These are phyloP conservation scores for Colletotrichum tamarilloi DNA, from an alignment of 2,329 filamentous ascomycete species.

Conservation along the genomic window DNA sequence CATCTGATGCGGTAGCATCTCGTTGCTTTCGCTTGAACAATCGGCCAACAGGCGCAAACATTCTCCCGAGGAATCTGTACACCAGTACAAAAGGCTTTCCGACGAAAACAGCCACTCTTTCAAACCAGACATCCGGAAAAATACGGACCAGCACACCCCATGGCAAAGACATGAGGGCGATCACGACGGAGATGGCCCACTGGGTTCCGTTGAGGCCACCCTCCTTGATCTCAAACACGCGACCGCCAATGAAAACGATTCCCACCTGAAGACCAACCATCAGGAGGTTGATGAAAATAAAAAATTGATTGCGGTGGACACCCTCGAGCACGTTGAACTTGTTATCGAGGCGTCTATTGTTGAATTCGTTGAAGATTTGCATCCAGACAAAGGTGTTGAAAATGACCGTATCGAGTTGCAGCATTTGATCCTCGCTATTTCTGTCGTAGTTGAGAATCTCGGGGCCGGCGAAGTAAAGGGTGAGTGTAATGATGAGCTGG, in stretches of 20 bases:
- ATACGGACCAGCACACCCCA: slow-evolving; percentile 60
- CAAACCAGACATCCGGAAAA: slow-evolving; percentile 56
- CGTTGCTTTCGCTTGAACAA: slow-evolving; percentile 16
- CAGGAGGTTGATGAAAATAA: slow-evolving; percentile 65
- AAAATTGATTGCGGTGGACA: slow-evolving; percentile 66
- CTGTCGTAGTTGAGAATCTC: slow-evolving; percentile 14
- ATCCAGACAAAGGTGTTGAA: slow-evolving; percentile 93
- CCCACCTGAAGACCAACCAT: slow-evolving; percentile 68
- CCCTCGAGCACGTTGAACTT: slow-evolving; percentile 71
- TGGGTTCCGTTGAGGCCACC: slow-evolving; percentile 56
- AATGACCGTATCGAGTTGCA: slow-evolving; percentile 72
- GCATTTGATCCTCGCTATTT: slow-evolving; percentile 11
- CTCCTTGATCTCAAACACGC: slow-evolving; percentile 53
- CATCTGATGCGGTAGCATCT: not conserved
- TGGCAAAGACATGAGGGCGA: slow-evolving; percentile 60
- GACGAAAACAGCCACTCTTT: slow-evolving; percentile 7
- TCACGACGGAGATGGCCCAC: slow-evolving; percentile 63
- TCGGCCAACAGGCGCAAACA: slow-evolving; percentile 17
- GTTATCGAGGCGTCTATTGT: slow-evolving; percentile 72
- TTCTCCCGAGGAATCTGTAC: not conserved
- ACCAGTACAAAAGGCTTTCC: slow-evolving; percentile 17
- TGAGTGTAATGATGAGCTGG: slow-evolving; percentile 67
- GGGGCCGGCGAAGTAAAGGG: slow-evolving; percentile 22
- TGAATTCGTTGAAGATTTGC: slow-evolving; percentile 78
- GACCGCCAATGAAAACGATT: slow-evolving; percentile 69